Conservation (phyloP, 202 grass and related monocot genomes). For the Musa balbisiana region DNA sequence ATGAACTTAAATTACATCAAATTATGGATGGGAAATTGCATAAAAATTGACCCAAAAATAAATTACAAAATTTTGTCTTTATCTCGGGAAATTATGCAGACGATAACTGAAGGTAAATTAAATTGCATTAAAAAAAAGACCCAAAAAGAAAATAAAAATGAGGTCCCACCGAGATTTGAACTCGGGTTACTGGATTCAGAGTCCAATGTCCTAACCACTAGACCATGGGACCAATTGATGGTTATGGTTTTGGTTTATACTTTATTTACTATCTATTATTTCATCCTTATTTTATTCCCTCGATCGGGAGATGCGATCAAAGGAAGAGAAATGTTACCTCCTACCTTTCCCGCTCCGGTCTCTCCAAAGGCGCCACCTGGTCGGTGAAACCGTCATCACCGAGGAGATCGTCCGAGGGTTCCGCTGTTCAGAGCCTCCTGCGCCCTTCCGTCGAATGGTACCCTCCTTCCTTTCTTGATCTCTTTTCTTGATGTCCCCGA, state of each 20-base stretch:
- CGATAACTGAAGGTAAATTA: not conserved
- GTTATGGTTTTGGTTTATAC: not conserved
- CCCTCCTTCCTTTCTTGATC: too few species aligned
- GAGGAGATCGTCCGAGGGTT: too few species aligned
- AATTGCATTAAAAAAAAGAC: not conserved
- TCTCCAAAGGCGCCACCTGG: too few species aligned
- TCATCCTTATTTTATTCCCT: not conserved
- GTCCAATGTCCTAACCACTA: conserved; percentile 76
- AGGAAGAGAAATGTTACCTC: not conserved
- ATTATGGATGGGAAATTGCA: too few species aligned
- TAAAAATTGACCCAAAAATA: too few species aligned
- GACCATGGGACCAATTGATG: conserved; percentile 42
- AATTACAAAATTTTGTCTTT: not conserved
- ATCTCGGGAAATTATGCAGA: not conserved
- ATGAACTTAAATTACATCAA: too few species aligned
- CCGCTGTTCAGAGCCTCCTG: too few species aligned
- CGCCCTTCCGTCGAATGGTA: too few species aligned
- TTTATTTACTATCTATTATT: not conserved
- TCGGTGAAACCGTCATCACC: too few species aligned
- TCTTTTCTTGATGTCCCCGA: too few species aligned
- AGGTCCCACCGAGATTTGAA: conserved; percentile 62
- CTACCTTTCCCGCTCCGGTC: too few species aligned
- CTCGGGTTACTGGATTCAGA: conserved; percentile 68
- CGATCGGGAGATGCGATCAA: rapidly evolving
- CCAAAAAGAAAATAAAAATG: not conserved